Conservation (phyloP, 371 early-diverging fungal genomes). For the Rhizomucor miehei region DNA sequence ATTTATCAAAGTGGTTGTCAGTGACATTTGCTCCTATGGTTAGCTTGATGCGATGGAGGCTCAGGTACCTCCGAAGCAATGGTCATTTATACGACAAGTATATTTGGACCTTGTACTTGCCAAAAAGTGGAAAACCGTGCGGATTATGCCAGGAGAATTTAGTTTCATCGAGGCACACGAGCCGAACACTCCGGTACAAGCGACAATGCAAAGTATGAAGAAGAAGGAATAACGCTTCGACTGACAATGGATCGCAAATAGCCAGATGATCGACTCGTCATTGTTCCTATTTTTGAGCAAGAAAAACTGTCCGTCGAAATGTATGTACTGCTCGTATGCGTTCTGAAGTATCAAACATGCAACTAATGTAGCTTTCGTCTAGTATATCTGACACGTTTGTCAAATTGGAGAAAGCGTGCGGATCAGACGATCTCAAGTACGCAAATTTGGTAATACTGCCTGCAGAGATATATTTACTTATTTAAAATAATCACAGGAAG, state of each 20-base stretch:
- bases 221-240: neutral
- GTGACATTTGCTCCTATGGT: too few relatives aligned
- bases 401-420: neutral
- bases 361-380: neutral
- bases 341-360: neutral
- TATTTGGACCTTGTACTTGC: conserved; percentile 11
- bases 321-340: neutral
- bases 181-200: conserved; percentile 5
- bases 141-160: neutral
- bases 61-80: conserved; percentile 4
- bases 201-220: neutral
- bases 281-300: conserved; percentile 10
- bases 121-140: conserved; percentile 11
- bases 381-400: conserved; percentile 16
- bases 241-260: neutral
- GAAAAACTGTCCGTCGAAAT: conserved; percentile 3
- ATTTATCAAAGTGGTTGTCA: too few relatives aligned
- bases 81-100: conserved; percentile 11
- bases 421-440: neutral
- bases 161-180: conserved; percentile 4
- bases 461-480: neutral
- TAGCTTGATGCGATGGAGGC: conserved; percentile 9
- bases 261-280: conserved; percentile 5
- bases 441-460: too few relatives aligned
- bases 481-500: conserved; percentile 11